Evolutionary conservation across 495 filamentous ascomycete genomes (phyloP), one percentile per base, ranked within the genome.

Genomic region (Podospora australis): DNA sequence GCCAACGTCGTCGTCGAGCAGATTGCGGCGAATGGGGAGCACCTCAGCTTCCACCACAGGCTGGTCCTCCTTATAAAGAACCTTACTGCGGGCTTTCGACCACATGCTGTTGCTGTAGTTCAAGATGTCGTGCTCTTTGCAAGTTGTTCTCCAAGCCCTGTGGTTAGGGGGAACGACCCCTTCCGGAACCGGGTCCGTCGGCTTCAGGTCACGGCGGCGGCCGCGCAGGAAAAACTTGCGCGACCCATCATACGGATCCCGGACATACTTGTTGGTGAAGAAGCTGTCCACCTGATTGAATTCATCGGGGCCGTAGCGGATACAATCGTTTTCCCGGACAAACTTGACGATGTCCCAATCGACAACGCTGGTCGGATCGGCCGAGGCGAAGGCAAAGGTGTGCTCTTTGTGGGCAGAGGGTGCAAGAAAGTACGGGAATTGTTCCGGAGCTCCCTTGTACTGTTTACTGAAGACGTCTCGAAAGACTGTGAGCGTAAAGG

Each of bases 381-480:
- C 19, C 11, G 34, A 46, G 0, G 49, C 7, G 36, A 61, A 67
- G 48, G 59, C 51, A 22, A 54, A 60, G 20, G 50, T 38, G 23
- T 72, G 68, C 3, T 20, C 25, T 22, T 54, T 44, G 7, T n/a
- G 10, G 20, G 81, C 63, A n/a, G n/a, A n/a, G 4, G 92, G 92
- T 4, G 79, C 85, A 32, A 97, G 63, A 76, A 90, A 96, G 64
- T 96, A 98, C 0, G 88, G 81, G 59, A 94, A 83, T 13, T 81
- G 78, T 7, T 75, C 69, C 0, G 69, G 42, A 23, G 83, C 72
- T 0, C 72, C 56, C 29, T 84, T 82, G 57, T 87, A 98, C 4
- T 69, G 72, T 63, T 98, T 98, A 53, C 87, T 88, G 64, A 95
- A 98, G 1, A 96, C 66, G 58, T 96, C 88, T n/a, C 78, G 69